Evolutionary conservation across 352 stramenopile genomes (phyloP).

Genomic region (Globisporangium perplexum): DNA sequence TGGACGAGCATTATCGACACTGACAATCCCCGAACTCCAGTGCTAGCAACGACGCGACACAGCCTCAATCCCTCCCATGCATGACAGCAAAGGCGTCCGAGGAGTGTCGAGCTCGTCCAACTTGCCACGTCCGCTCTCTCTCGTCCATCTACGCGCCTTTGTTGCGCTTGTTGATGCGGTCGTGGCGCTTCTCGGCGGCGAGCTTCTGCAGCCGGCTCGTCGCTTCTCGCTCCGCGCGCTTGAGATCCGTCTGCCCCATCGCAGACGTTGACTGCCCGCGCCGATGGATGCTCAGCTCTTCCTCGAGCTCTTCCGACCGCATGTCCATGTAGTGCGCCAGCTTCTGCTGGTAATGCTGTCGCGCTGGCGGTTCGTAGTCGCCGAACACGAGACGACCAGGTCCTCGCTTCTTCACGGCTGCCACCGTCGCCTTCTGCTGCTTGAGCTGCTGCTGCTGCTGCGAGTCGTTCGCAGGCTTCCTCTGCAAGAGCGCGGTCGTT

Average conservation of each 20-base stretch:
- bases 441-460: slow-evolving; percentile 14
- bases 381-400: slow-evolving; percentile 68
- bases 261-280: slow-evolving; percentile 17
- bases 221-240: slow-evolving; percentile 60
- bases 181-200: slow-evolving; percentile 69
- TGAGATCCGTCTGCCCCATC: slow-evolving; percentile 29
- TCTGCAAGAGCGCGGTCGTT: slow-evolving; percentile 10
- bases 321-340: slow-evolving; percentile 70
- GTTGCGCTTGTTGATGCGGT: slow-evolving; percentile 65
- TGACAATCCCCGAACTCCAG: too few relatives aligned
- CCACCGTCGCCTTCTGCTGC: too few relatives aligned
- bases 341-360: slow-evolving; percentile 71
- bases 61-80: too few relatives aligned
- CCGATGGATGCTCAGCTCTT: slow-evolving; percentile 67
- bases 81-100: too few relatives aligned
- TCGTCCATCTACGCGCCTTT: slow-evolving; percentile 21
- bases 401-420: slow-evolving; percentile 25
- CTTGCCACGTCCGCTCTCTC: too few relatives aligned
- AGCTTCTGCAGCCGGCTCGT: slow-evolving; percentile 56
- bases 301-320: slow-evolving; percentile 57
- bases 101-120: too few relatives aligned
- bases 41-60: too few relatives aligned
- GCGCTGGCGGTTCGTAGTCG: slow-evolving; percentile 52
- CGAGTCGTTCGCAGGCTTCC: slow-evolving; percentile 9
- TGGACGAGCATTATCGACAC: too few relatives aligned